These are phyloP conservation scores for Ramularia endophylla DNA, from an alignment of 2,329 filamentous ascomycete genomes.

Conservation along the genomic window DNA sequence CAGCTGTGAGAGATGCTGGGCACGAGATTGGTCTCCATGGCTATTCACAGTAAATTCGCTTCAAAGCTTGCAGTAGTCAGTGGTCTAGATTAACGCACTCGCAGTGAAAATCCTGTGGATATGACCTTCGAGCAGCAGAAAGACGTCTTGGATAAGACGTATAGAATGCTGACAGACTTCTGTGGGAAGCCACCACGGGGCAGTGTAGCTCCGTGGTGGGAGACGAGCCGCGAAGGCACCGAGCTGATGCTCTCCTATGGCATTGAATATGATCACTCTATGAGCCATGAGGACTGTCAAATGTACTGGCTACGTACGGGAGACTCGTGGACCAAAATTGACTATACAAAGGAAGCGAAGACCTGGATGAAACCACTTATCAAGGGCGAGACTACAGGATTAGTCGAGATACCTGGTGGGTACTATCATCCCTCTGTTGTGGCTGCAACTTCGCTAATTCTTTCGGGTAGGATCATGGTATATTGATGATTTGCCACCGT, in stretches of 20 bases:
- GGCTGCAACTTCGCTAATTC: not conserved
- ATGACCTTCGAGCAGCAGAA: constrained; percentile 69
- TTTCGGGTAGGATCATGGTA: constrained; percentile 13
- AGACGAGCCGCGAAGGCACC: constrained; percentile 60
- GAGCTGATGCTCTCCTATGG: constrained; percentile 59
- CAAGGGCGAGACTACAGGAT: constrained; percentile 52
- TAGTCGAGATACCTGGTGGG: constrained; percentile 57
- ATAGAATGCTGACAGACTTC: constrained; percentile 62
- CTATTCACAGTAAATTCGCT: constrained; percentile 55
- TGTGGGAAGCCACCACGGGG: constrained; percentile 63
- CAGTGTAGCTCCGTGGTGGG: constrained; percentile 68
- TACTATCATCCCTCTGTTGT: constrained; percentile 29
- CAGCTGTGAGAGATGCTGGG: constrained; percentile 53
- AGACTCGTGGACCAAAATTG: constrained; percentile 61
- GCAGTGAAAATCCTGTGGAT: constrained; percentile 57
- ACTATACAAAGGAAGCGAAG: constrained; percentile 54
- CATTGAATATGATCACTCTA: constrained; percentile 63
- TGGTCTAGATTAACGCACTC: too few species aligned
- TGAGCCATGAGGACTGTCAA: constrained; percentile 58
- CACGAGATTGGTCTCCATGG: constrained; percentile 64
- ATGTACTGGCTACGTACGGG: constrained; percentile 58
- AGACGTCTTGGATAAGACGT: constrained; percentile 67
- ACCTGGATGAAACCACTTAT: constrained; percentile 62
- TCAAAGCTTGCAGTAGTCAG: too few species aligned
- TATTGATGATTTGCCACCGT: constrained; percentile 51